Evolutionary conservation across 2,329 filamentous ascomycete species (phyloP).

Genomic region (Diplodia corticola): DNA sequence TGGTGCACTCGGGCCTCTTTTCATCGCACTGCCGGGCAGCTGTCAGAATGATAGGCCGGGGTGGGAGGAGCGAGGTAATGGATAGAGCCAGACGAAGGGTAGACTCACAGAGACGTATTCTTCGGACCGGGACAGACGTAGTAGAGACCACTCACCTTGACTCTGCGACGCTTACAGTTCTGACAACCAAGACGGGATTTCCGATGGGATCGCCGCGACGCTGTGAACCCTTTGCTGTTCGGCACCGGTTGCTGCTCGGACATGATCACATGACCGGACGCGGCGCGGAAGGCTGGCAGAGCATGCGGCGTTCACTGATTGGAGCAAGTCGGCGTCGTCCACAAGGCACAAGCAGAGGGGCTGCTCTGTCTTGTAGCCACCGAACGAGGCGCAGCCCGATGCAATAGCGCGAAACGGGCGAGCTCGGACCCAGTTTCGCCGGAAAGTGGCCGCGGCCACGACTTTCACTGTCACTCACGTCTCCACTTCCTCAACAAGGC

Average conservation of each 20-base stretch:
- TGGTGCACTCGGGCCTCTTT: constrained; percentile 33
- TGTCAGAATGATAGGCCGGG: neutral
- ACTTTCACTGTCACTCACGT: neutral
- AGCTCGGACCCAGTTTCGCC: neutral
- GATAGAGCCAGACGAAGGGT: neutral
- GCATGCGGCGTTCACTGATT: neutral
- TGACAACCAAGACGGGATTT: constrained; percentile 20
- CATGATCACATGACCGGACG: constrained; percentile 9
- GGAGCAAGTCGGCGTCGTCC: neutral
- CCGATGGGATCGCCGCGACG: constrained; percentile 22
- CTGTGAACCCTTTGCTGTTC: neutral
- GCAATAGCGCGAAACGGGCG: neutral
- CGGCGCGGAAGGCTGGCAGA: neutral
- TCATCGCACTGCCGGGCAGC: constrained; percentile 31
- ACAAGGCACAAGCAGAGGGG: neutral
- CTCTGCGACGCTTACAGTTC: constrained; percentile 18
- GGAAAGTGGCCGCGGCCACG: neutral
- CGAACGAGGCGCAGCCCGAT: constrained; percentile 2
- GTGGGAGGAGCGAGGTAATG: neutral
- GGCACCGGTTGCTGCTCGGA: constrained; percentile 7
- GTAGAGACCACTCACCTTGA: constrained; percentile 8
- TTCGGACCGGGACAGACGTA: neutral
- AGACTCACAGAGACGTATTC: neutral
- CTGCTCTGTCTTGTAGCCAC: constrained; percentile 1
- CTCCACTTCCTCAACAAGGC: neutral